Evolutionary conservation across 73 alveolate genomes (phyloP), one percentile per base, ranked within the genome.

Genomic region (Stentor coeruleus): DNA sequence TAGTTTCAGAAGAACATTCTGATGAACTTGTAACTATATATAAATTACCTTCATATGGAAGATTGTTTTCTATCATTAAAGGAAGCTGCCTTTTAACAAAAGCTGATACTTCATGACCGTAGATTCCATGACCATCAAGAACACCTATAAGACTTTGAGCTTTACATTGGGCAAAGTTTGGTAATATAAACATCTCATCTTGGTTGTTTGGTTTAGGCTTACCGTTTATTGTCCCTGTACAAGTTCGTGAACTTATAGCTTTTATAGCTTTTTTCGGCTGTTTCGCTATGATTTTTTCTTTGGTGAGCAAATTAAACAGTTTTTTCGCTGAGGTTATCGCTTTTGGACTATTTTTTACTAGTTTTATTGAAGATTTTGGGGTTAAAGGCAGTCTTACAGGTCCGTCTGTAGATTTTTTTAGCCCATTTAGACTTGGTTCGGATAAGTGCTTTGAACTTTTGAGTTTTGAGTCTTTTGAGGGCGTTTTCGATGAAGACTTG

Each of bases 71-170:
- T 20, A 75, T 39, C 84, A 26, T 28, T 15, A 75, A 66, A 14
- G 98, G 97, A 33, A 92, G 72, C 76, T 84, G 66, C 57, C 81
- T 83, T 72, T 82, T 75, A 40, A 88, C 83, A 58, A 72, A 88
- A 39, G 81, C 59, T 31, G 93, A 87, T 28, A 84, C 92, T 28
- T 84, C 87, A 84, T 90, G 96, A 4, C 96, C 96, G 20, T 90
- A 81, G 41, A 55, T 38, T 15, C 96, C 96, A 84, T 90, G 96
- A 3, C 96, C 96, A 59, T 90, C 96, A 57, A 77, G 59, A 3
- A 90, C 93, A 37, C 92, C 91, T 39, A 90, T 82, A 37, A 84
- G 31, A n/a, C n/a, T 26, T 3, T 39, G 59, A 38, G 26, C 20
- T n/a, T 37, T n/a, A n/a, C 20, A 37, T 3, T 35, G 15, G 1